These are phyloP conservation scores for Chrysophaeum taylorii DNA, from an alignment of 352 stramenopile species.

Conservation along the genomic window DNA sequence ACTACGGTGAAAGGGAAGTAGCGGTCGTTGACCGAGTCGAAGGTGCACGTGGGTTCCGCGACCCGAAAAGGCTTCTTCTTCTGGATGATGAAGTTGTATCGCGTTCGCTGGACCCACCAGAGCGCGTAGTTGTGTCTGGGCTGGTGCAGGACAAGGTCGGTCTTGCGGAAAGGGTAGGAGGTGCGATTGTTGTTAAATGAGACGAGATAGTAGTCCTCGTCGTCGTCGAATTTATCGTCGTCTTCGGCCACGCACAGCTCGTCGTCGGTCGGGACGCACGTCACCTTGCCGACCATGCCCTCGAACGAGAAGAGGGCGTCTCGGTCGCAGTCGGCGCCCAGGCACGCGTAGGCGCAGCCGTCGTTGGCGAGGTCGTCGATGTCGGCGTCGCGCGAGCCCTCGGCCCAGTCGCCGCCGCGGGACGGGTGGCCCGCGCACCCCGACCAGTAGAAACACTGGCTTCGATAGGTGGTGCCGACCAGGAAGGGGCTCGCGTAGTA, in stretches of 20 bases:
- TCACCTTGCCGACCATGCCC: slow-evolving; percentile 22
- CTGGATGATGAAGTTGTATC: slow-evolving; percentile 43
- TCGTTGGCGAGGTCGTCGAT: not conserved
- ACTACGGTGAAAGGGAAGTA: slow-evolving; percentile 48
- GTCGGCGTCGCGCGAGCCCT: not conserved
- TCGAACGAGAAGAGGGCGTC: slow-evolving; percentile 31
- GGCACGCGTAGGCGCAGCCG: not conserved
- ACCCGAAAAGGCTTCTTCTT: slow-evolving; percentile 45
- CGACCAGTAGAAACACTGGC: slow-evolving; percentile 1
- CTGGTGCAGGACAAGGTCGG: slow-evolving; percentile 38
- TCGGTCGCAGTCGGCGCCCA: not conserved
- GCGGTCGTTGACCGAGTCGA: slow-evolving; percentile 41
- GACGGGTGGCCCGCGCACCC: not conserved
- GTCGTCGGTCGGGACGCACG: slow-evolving; percentile 6
- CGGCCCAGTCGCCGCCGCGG: not conserved
- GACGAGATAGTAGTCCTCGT: slow-evolving; percentile 33
- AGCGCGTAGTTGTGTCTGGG: slow-evolving; percentile 43
- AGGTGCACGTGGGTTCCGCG: slow-evolving; percentile 43
- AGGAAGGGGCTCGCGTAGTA: not conserved
- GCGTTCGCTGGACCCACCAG: slow-evolving; percentile 43
- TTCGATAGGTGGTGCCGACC: not conserved
- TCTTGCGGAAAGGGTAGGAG: slow-evolving; percentile 37
- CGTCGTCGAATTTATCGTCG: slow-evolving; percentile 25
- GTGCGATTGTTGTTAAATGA: slow-evolving; percentile 46
- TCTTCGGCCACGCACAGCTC: slow-evolving; percentile 18